Conservation (phyloP, 2,329 filamentous ascomycete genomes). For the Pseudogymnoascus sp. region DNA sequence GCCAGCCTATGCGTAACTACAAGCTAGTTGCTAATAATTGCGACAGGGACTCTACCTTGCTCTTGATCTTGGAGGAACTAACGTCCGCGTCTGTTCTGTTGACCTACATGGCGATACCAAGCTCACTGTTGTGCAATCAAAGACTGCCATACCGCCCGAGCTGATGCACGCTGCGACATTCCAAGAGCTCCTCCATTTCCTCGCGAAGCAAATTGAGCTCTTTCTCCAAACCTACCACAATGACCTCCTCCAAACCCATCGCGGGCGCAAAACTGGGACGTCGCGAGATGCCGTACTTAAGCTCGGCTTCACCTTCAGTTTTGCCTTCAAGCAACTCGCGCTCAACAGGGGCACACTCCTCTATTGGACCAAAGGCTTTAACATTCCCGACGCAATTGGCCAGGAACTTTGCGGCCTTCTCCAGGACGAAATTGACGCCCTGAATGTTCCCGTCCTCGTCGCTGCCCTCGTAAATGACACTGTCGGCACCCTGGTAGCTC, state of each 20-base stretch:
- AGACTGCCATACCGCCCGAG: slow-evolving; percentile 80
- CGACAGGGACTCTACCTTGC: slow-evolving; percentile 78
- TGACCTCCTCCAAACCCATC: slow-evolving; percentile 71
- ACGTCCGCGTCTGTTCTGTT: slow-evolving; percentile 96
- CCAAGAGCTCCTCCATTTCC: slow-evolving; percentile 80
- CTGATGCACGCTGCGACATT: slow-evolving; percentile 85
- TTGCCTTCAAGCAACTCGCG: slow-evolving; percentile 85
- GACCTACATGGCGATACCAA: slow-evolving; percentile 89
- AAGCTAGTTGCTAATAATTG: slow-evolving; percentile 11
- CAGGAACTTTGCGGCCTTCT: slow-evolving; percentile 90
- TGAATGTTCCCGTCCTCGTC: slow-evolving; percentile 85
- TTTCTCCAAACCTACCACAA: slow-evolving; percentile 84
- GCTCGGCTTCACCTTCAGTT: slow-evolving; percentile 97
- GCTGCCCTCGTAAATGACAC: slow-evolving; percentile 96
- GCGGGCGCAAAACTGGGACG: slow-evolving; percentile 53
- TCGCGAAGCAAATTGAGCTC: slow-evolving; percentile 82
- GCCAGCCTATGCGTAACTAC: slow-evolving; percentile 5
- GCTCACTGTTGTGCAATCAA: slow-evolving; percentile 87
- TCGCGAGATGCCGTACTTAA: slow-evolving; percentile 73
- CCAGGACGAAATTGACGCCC: slow-evolving; percentile 79
- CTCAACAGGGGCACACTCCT: slow-evolving; percentile 94
- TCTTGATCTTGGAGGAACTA: slow-evolving; percentile 95
- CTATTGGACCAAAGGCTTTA: slow-evolving; percentile 97
- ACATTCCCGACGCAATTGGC: slow-evolving; percentile 88
- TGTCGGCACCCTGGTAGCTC: slow-evolving; percentile 93